Evolutionary conservation across 192 early-diverging fungal genomes (phyloP), one percentile per base, ranked within the genome.

Genomic region (Rhizophagus clarus): DNA sequence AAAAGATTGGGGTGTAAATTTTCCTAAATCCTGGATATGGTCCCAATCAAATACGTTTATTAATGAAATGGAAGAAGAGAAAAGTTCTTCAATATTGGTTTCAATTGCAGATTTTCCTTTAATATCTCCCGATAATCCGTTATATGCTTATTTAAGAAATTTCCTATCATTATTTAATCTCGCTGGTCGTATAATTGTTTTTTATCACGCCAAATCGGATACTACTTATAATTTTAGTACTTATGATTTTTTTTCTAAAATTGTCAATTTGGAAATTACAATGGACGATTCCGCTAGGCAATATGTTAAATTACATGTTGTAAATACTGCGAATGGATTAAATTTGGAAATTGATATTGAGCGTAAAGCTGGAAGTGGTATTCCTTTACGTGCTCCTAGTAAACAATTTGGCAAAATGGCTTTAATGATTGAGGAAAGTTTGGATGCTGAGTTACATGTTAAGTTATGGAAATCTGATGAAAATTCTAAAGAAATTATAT

Each of bases 1-100:
- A 67, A 88, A 88, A 64, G 87, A 88, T 79, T 87, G 86, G 81
- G 87, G 87, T 34, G 76, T 82, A 74, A 84, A 88, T 75, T 88
- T 88, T 76, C 87, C 87, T 7, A 77, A 88, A n/a, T 84, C 72
- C 8, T 88, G 86, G 86, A 85, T 88, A 20, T 88, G 87, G 87
- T 61, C 82, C 9, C 87, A 88, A 51, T 75, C 87, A 29, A 84
- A 88, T 72, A 75, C 62, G 26, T 88, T 88, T 77, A 56, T 70
- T 6, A 84, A 69, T 14, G 64, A 67, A 6, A 20, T 45, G 9
- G 5, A 32, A 28, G 29, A 56, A 56, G 49, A 77, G 3, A 79
- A 79, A 31, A 81, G 87, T 11, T 83, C 82, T 15, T 79, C 81
- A 20, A 47, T 85, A 62, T 40, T 85, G 72, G 84, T 84, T 76